Conservation (phyloP, 2,329 filamentous ascomycete species). For the Fusarium scirpi region DNA sequence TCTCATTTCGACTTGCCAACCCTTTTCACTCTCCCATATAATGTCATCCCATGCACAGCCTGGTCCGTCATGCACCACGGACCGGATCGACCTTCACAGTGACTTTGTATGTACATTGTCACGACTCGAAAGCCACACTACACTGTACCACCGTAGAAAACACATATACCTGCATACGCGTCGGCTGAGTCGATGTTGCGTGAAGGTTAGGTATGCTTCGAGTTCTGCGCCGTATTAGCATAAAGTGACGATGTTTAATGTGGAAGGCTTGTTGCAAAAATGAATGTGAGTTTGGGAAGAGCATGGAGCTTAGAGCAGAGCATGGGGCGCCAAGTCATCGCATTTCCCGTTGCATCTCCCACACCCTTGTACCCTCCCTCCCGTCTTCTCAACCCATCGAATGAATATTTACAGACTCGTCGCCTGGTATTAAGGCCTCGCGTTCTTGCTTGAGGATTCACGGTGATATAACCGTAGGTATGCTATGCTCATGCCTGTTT, state of each 20-base stretch:
- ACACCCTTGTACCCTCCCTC: conserved; percentile 44
- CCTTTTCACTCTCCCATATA: conserved; percentile 10
- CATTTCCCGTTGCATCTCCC: conserved; percentile 46
- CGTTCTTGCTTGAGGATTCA: conserved; percentile 19
- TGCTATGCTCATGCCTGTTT: conserved; percentile 2
- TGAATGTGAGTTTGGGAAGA: conserved; percentile 24
- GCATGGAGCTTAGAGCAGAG: conserved; percentile 25
- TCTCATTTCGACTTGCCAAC: conserved; percentile 19
- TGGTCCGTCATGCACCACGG: conserved; percentile 24
- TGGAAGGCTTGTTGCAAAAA: conserved; percentile 17
- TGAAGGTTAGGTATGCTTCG: not conserved
- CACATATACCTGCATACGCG: not conserved
- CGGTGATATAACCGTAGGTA: conserved; percentile 6
- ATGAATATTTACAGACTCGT: conserved; percentile 26
- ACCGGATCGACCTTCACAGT: conserved; percentile 27
- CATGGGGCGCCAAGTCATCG: conserved; percentile 47
- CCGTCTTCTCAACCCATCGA: conserved; percentile 38
- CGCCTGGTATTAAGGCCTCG: conserved; percentile 14
- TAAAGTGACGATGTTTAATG: conserved; percentile 2
- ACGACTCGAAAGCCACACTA: conserved; percentile 6
- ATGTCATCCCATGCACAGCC: conserved; percentile 14
- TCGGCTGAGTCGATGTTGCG: not conserved
- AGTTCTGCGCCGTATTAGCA: not conserved
- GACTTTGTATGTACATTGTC: conserved; percentile 12
- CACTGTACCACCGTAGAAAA: not conserved